Conservation (phyloP, 306 rosid genomes). For the Quercus ilex region DNA sequence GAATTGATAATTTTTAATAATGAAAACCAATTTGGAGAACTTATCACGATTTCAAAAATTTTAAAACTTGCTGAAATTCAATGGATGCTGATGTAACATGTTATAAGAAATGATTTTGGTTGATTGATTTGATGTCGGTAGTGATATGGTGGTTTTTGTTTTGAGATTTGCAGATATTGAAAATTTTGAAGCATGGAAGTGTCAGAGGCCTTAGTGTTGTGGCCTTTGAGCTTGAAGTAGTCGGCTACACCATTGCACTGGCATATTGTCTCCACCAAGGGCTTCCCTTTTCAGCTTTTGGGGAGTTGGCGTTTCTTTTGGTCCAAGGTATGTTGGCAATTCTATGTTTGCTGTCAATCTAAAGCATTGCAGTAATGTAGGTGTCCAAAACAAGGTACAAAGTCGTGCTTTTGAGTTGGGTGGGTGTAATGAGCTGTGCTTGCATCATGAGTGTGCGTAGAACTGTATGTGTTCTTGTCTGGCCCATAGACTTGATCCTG, state of each 20-base stretch:
- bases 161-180: conserved; percentile 55
- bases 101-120: not conserved
- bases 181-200: conserved; percentile 65
- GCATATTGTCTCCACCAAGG: conserved; percentile 93
- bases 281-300: conserved; percentile 92
- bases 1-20: not conserved
- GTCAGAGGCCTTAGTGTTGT: conserved; percentile 83
- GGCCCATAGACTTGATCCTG: not conserved
- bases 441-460: not conserved
- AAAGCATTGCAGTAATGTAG: not conserved
- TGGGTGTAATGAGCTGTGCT: not conserved
- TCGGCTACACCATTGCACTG: conserved; percentile 81
- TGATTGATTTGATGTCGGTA: not conserved
- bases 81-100: not conserved
- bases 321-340: conserved; percentile 56
- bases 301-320: conserved; percentile 83
- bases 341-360: not conserved
- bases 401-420: not conserved
- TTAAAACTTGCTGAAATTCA: not conserved
- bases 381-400: not conserved
- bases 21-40: not conserved
- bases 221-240: conserved; percentile 82
- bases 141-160: not conserved
- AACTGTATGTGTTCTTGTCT: not conserved
- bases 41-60: not conserved